phyloP scores from a whole-genome alignment of 768 basidiomycete genomes.

The Panellus pusillus region DNA sequence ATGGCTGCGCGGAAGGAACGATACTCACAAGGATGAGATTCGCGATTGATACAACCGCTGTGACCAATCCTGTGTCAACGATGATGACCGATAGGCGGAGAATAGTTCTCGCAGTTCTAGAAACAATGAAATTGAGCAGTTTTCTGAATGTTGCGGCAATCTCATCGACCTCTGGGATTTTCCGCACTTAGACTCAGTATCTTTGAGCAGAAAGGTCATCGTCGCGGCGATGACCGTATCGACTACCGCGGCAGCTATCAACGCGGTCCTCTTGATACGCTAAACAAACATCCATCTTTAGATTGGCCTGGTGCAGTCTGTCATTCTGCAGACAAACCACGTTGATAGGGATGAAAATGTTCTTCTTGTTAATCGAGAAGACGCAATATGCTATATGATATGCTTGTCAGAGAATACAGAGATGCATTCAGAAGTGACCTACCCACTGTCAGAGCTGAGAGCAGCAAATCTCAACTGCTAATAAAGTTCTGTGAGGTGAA shows the following conservation, averaged over 20 bases:
- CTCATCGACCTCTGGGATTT: slow-evolving; percentile 5
- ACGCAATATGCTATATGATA: slow-evolving; percentile 12
- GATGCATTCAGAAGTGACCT: background rate
- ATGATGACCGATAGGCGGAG: slow-evolving; percentile 13
- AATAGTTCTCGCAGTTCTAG: slow-evolving; percentile 13
- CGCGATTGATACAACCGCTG: slow-evolving; percentile 14
- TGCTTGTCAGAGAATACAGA: background rate
- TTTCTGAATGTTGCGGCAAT: background rate
- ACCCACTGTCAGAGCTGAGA: slow-evolving; percentile 11
- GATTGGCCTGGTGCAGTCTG: background rate
- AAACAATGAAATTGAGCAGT: background rate
- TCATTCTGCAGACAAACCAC: slow-evolving; percentile 8
- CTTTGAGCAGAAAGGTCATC: slow-evolving; percentile 17
- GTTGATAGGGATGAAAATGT: slow-evolving; percentile 18
- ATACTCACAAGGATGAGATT: slow-evolving; percentile 13
- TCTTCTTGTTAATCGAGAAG: slow-evolving; percentile 10
- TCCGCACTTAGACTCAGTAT: slow-evolving; percentile 11
- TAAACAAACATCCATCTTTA: background rate
- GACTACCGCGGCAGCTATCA: slow-evolving; percentile 12
- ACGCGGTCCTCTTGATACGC: slow-evolving; percentile 15
- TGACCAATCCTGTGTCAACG: slow-evolving; percentile 16
- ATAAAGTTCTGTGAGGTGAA: background rate
- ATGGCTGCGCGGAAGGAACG: no score
- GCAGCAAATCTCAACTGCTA: background rate
- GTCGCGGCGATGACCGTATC: slow-evolving; percentile 12